phyloP scores from a whole-genome alignment of 352 stramenopile genomes.

The Globisporangium irregulare region DNA sequence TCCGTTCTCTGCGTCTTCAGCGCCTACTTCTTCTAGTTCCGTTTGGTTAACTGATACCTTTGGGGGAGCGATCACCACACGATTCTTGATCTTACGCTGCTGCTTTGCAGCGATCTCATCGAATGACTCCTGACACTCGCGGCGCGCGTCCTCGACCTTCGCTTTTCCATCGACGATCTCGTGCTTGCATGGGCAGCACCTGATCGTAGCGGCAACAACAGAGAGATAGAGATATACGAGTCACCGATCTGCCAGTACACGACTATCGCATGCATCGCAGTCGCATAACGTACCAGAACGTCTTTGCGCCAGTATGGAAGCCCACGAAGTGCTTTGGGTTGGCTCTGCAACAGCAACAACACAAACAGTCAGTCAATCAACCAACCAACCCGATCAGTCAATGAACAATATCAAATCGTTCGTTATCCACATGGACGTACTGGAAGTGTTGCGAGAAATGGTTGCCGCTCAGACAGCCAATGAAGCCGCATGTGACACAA shows the following conservation, averaged over 20 bases:
- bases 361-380: background rate
- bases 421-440: slow-evolving; percentile 15
- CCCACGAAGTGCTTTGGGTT: slow-evolving; percentile 63
- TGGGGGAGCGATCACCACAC: background rate
- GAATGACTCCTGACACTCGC: slow-evolving; percentile 35
- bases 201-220: slow-evolving; percentile 6
- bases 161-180: slow-evolving; percentile 34
- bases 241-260: background rate
- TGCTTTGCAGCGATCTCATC: slow-evolving; percentile 54
- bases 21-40: background rate
- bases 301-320: slow-evolving; percentile 42
- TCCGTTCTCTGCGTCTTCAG: background rate
- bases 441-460: slow-evolving; percentile 56
- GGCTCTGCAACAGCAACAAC: slow-evolving; percentile 14
- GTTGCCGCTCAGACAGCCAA: slow-evolving; percentile 48
- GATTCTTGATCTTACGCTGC: slow-evolving; percentile 32
- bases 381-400: background rate
- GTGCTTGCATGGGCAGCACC: slow-evolving; percentile 42
- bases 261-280: no score
- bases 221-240: background rate
- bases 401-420: background rate
- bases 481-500: slow-evolving; percentile 59
- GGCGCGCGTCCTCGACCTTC: slow-evolving; percentile 39
- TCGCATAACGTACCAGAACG: slow-evolving; percentile 40
- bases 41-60: background rate